Evolutionary conservation across 2,329 filamentous ascomycete genomes (phyloP), one percentile per base, ranked within the genome.

Genomic region (Alternaria panax): DNA sequence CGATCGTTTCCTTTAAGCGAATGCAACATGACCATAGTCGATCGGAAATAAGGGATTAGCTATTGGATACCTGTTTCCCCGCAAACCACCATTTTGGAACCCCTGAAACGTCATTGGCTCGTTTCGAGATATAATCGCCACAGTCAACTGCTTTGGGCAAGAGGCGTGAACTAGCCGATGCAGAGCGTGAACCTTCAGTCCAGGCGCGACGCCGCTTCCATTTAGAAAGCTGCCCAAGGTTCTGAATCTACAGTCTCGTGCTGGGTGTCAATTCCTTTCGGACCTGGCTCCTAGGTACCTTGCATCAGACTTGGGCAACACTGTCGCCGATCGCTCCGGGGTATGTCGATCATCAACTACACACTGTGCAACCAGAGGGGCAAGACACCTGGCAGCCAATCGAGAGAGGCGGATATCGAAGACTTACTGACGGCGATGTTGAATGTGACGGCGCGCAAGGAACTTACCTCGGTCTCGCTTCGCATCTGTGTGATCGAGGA

Each of bases 141-240:
- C 27, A 14, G 14, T 16, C 27, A n/a, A 36, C 41, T 30, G 2
- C 11, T 51, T 58, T 4, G 14, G 50, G 50, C 25, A 58, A 58
- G 32, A 48, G 50, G 25, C 24, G 42, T 54, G 55, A 54, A 48
- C 51, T 54, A 54, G 55, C 30, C 20, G 16, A 22, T 28, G 38
- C 28, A 28, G 38, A 51, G 45, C 25, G 34, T 30, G 43, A 42
- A 58, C 45, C 51, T 54, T 55, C 51, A 45, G 51, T 43, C 27
- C 36, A 42, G 20, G 36, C 27, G 34, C 34, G 30, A 34, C 45
- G 51, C 57, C 51, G 51, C 28, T 30, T 42, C 18, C 24, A 32
- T 24, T 22, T 47, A 28, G 18, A 40, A 34, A 59, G 30, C 34
- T 46, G 41, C 55, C 34, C 34, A 51, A 41, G 18, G 32, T 32